Percentiles rank a stretch among this genome's conserved stretches.
Evolutionary conservation across 805 yeast genomes (phyloP).

Genomic region (Kuraishia piskuri): DNA sequence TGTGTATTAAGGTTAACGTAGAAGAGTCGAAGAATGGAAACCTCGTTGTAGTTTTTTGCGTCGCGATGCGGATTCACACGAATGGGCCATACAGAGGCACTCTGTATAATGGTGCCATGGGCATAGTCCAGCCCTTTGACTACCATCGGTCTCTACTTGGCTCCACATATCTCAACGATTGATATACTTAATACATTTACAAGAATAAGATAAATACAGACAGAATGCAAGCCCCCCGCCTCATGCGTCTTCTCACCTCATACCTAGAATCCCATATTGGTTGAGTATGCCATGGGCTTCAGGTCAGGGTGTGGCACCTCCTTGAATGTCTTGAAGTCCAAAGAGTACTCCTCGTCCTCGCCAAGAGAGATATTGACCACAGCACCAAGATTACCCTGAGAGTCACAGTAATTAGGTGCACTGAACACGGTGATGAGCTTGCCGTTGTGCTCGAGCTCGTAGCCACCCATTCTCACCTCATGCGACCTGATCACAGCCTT

Average conservation of each 20-base stretch:
- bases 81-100: no score
- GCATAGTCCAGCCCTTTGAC: background rate
- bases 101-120: no score
- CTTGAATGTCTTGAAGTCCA: slow-evolving; percentile 52
- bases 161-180: background rate
- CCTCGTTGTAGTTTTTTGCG: no score
- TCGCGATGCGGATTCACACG: no score
- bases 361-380: slow-evolving; percentile 59
- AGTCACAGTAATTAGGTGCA: slow-evolving; percentile 97
- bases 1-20: background rate
- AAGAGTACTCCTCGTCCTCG: slow-evolving; percentile 34
- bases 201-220: background rate
- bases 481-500: slow-evolving; percentile 86
- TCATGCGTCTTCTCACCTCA: background rate
- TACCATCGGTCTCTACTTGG: background rate
- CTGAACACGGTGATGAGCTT: slow-evolving; percentile 88
- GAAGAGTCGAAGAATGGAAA: background rate
- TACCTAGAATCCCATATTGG: slow-evolving; percentile 30
- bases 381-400: slow-evolving; percentile 87
- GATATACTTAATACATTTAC: background rate
- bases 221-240: background rate
- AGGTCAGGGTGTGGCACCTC: slow-evolving; percentile 89
- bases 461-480: slow-evolving; percentile 91
- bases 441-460: slow-evolving; percentile 80
- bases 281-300: slow-evolving; percentile 90